These are phyloP conservation scores for Lactarius hengduanensis DNA, from an alignment of 768 basidiomycete genomes.

Conservation along the genomic window DNA sequence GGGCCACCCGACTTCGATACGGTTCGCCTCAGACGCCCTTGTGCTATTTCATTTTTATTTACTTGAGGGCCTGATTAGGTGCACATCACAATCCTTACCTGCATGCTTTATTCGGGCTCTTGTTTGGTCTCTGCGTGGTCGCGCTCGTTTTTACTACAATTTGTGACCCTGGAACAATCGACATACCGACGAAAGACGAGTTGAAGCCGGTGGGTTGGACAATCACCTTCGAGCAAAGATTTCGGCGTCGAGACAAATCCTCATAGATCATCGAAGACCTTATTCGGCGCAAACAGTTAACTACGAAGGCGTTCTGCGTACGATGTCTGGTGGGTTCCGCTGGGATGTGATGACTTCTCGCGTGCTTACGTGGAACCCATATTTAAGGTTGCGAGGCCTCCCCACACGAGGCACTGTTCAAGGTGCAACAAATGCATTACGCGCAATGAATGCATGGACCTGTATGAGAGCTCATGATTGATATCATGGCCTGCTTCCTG, in stretches of 20 bases:
- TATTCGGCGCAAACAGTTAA: background rate
- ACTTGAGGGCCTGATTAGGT: background rate
- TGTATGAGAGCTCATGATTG: background rate
- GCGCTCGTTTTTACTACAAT: background rate
- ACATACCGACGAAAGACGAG: background rate
- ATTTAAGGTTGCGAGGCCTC: background rate
- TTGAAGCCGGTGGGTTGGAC: constrained; percentile 7
- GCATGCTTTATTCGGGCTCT: background rate
- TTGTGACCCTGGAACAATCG: constrained; percentile 14
- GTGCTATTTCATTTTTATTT: background rate
- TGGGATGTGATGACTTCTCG: background rate
- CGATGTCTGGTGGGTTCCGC: constrained; percentile 6
- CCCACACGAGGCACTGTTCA: constrained; percentile 1
- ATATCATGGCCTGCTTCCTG: background rate
- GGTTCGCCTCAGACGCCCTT: background rate
- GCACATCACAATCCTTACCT: background rate
- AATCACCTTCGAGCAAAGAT: background rate
- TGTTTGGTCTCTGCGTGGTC: background rate
- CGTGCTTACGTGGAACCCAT: background rate
- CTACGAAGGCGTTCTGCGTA: background rate
- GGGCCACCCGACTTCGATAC: constrained; percentile 15
- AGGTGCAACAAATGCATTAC: constrained; percentile 18
- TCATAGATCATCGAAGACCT: constrained; percentile 10
- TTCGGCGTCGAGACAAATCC: background rate
- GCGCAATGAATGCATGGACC: background rate